Base-by-base conservation (phyloP, 2,329 filamentous ascomycete species). In the Neoarthrinium moseri region DNA sequence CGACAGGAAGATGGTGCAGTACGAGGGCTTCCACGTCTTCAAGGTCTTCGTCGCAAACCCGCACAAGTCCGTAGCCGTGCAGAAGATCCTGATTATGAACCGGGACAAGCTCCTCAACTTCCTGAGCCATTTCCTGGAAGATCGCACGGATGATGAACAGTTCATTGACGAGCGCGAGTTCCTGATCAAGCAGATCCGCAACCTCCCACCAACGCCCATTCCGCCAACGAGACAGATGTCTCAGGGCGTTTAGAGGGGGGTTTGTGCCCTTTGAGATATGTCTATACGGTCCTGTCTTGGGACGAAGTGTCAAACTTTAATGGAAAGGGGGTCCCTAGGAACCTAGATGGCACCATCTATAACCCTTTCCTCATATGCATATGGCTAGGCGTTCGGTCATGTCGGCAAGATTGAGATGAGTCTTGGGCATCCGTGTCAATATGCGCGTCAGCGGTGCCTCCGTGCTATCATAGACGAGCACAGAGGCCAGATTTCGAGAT, bases 21-120 rank as follows among this genome's bases (percentile, higher is more conserved):
- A 99, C 65, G 94, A 99, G 67, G 94, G 91, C 6, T 99, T 99
- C 66, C 94, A 99, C 65, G 92, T 99, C 33, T 99, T 99, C 79
- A 99, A 99, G 75, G 92, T 99, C 51, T 99, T 99, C 68, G 94
- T 97, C 44, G 94, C 94, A 49, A 99, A 99, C 65, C 94, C 94
- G 6, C 91, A 97, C 74, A 99, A 99, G 72, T 95, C 90, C n/a
- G 77, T 92, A 50, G 89, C 91, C 26, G 94, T 99, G 39, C 91
- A 96, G 65, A 89, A 92, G 64, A 96, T 99, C 60, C 73, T 99
- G 53, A 85, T 97, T 56, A 96, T 96, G 81, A 99, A 99, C 65
- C 84, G 91, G 48, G 91, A 96, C 53, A 89, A 92, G 59, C 77
- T 99, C 15, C 74, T 99, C 41, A 85, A 83, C 51, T 99, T 99